Percentiles rank a stretch among this genome's conserved stretches.
Evolutionary conservation across 2,329 filamentous ascomycete species (phyloP).

Genomic region (Bipolaris bicolor): DNA sequence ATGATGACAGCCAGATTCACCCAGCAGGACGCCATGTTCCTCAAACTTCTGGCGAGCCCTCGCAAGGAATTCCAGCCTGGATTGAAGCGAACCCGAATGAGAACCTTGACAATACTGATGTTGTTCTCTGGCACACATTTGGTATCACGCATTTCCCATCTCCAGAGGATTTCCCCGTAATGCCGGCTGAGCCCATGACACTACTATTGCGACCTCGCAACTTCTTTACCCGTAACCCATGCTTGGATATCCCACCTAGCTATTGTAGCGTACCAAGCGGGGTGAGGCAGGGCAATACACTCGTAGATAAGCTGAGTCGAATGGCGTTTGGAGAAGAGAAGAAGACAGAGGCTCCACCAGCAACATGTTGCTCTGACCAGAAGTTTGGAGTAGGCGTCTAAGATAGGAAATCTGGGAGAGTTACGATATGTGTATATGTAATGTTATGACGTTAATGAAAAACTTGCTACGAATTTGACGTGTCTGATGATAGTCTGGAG

Average conservation of each 20-base stretch:
- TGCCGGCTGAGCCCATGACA: slow-evolving; percentile 82
- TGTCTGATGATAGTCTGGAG: background rate
- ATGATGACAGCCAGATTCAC: slow-evolving; percentile 80
- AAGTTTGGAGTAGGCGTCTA: slow-evolving; percentile 31
- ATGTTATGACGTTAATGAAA: background rate
- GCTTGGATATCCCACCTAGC: slow-evolving; percentile 78
- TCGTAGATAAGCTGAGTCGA: slow-evolving; percentile 59
- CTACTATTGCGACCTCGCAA: slow-evolving; percentile 78
- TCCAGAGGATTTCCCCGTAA: slow-evolving; percentile 90
- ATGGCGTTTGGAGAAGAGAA: slow-evolving; percentile 54
- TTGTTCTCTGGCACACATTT: slow-evolving; percentile 94
- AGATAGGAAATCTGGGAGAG: background rate
- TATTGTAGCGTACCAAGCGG: slow-evolving; percentile 76
- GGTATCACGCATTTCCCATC: slow-evolving; percentile 88
- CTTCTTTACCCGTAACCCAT: slow-evolving; percentile 82
- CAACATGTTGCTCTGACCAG: slow-evolving; percentile 24
- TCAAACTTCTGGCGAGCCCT: slow-evolving; percentile 82
- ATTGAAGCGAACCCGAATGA: slow-evolving; percentile 70
- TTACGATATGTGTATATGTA: background rate
- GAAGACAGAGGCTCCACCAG: slow-evolving; percentile 12
- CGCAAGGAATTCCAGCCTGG: slow-evolving; percentile 75
- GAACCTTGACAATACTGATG: slow-evolving; percentile 78
- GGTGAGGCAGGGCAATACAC: slow-evolving; percentile 57
- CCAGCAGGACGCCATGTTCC: slow-evolving; percentile 87
- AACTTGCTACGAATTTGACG: background rate